Base-by-base conservation (phyloP, 2,329 filamentous ascomycete species). In the Myotisia sp. region DNA sequence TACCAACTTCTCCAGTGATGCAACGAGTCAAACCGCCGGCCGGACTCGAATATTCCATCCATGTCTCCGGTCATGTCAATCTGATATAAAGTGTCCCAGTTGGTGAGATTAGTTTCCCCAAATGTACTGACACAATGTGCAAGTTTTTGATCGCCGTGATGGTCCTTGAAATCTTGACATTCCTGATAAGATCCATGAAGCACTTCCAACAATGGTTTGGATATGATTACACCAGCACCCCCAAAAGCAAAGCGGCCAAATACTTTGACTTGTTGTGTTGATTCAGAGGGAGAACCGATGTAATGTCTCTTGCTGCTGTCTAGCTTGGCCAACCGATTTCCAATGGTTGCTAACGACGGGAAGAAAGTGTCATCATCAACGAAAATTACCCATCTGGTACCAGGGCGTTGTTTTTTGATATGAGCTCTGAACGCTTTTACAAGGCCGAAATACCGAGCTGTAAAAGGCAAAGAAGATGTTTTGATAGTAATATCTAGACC, bases 1-100 rank as follows among this genome's bases (percentile, higher is more conserved):
- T 59, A 60, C 59, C 59, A 62, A 26, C 53, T 58, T 44, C 53
- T 56, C 58, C 58, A 62, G 44, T 62, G 59, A 45, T 62, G 59
- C 34, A 62, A 47, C 27, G 55, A 54, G 36, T 60, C 53, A n/a
- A 62, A 59, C 45, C 49, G 54, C 26, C 55, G 51, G 18, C 59
- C 59, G 10, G 58, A 61, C 39, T 62, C 59, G 38, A 58, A 61
- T 9, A 62, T 46, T 41, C 59, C 59, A 28, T 60, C 56, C 6
- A 57, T 51, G 9, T 53, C 52, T 18, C 57, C 58, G 31, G 49
- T 53, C 50, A 62, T 53, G 37, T 62, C 59, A 58, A 61, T 60
- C 47, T 62, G 59, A 47, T 52, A 59, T 26, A 62, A 47, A 19
- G 58, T 56, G 30, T 55, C 53, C 58, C 58, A 61, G 23, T 55